Percentiles rank a stretch among this genome's conserved stretches.
These are phyloP conservation scores for Diversispora eburnea DNA, from an alignment of 192 early-diverging fungal species.

Conservation along the genomic window DNA sequence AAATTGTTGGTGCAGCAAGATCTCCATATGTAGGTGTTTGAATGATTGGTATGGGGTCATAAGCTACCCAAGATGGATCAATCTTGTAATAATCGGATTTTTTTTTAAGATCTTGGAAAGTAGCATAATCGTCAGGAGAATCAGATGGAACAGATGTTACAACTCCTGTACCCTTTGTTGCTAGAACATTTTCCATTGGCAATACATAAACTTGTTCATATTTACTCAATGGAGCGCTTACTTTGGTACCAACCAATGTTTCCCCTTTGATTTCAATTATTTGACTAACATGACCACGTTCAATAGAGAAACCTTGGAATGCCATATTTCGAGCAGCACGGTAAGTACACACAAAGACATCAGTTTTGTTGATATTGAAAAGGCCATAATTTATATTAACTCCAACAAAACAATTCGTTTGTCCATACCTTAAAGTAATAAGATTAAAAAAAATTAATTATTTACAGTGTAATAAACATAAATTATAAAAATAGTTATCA, in stretches of 20 bases:
- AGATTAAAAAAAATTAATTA: background rate
- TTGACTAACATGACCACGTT: slow-evolving; percentile 63
- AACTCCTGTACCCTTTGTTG: slow-evolving; percentile 96
- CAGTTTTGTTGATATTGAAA: slow-evolving; percentile 70
- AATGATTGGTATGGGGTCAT: slow-evolving; percentile 83
- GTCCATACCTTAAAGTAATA: slow-evolving; percentile 68
- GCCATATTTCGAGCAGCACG: slow-evolving; percentile 97
- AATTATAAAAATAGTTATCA: background rate
- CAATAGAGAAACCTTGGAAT: slow-evolving; percentile 79
- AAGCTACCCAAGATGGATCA: slow-evolving; percentile 78
- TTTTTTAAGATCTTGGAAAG: slow-evolving; percentile 89
- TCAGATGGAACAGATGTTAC: slow-evolving; percentile 99
- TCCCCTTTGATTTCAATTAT: slow-evolving; percentile 75
- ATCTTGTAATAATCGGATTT: slow-evolving; percentile 93
- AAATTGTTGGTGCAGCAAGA: slow-evolving; percentile 77
- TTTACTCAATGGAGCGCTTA: slow-evolving; percentile 81
- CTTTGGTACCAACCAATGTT: slow-evolving; percentile 81
- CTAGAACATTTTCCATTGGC: slow-evolving; percentile 95
- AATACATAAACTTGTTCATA: slow-evolving; percentile 85
- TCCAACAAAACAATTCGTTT: slow-evolving; percentile 97
- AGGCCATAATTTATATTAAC: slow-evolving; percentile 89
- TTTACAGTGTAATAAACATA: background rate
- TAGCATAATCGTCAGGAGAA: slow-evolving; percentile 94
- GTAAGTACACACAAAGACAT: slow-evolving; percentile 87
- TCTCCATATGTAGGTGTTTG: slow-evolving; percentile 81